Conservation (phyloP, 2,329 filamentous ascomycete genomes). For the Neocucurbitaria cava region DNA sequence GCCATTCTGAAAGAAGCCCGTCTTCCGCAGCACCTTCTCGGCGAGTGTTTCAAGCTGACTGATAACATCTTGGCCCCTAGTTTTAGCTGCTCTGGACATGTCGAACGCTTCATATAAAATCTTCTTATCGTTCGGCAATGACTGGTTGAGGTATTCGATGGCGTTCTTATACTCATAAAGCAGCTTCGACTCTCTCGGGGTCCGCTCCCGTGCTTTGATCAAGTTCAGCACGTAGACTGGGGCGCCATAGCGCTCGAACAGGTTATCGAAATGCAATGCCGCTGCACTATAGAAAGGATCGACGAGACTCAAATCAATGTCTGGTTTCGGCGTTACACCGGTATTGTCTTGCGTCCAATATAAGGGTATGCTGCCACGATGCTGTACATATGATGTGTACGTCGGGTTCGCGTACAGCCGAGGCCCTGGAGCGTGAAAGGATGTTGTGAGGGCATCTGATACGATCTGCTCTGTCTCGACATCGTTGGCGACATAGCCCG, state of each 20-base stretch:
- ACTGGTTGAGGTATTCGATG: conserved; percentile 92
- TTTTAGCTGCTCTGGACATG: conserved; percentile 95
- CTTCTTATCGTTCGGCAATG: conserved; percentile 80
- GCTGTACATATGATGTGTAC: conserved; percentile 96
- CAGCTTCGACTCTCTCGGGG: conserved; percentile 89
- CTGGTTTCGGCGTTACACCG: conserved; percentile 93
- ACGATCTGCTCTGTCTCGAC: conserved; percentile 99
- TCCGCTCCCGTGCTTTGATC: conserved; percentile 83
- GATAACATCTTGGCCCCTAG: conserved; percentile 90
- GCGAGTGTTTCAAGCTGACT: conserved; percentile 88
- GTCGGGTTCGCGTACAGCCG: conserved; percentile 41
- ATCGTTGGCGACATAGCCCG: conserved; percentile 96
- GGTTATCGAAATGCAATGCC: conserved; percentile 90
- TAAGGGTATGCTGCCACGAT: conserved; percentile 93
- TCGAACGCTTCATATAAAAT: conserved; percentile 97
- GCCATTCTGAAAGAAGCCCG: conserved; percentile 95
- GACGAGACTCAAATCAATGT: conserved; percentile 92
- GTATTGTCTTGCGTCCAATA: conserved; percentile 98
- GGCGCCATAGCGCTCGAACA: conserved; percentile 91
- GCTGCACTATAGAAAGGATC: conserved; percentile 96
- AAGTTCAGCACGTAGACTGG: conserved; percentile 92
- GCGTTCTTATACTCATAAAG: conserved; percentile 86
- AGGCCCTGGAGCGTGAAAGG: conserved; percentile 70
- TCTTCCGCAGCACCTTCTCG: conserved; percentile 82
- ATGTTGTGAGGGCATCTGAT: conserved; percentile 90